Evolutionary conservation across 768 basidiomycete species (phyloP), one percentile per base, ranked within the genome.

Genomic region (Leccinum imitatum): DNA sequence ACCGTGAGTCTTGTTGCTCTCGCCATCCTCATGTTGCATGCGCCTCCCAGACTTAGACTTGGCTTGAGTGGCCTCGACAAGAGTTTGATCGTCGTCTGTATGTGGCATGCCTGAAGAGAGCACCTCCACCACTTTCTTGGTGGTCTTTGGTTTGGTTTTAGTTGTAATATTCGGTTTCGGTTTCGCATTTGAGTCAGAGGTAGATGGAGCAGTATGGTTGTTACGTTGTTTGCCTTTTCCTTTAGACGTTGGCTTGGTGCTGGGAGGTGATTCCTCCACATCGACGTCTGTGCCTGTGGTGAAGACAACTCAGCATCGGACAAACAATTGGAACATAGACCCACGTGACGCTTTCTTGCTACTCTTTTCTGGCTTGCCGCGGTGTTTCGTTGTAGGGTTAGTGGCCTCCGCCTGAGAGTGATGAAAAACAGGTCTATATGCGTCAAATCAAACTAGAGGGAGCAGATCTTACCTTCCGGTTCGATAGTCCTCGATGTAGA

Each of bases 341-440:
- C 15, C 4, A 62, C 69, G 50, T n/a, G 30, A 50, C 15, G 19
- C 25, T 35, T 62, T 67, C 41, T 56, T 52, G 56, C 65, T 65
- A 3, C 54, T 52, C 19, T 67, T 70, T 11, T 53, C 39, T 5
- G 56, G 57, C 19, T 47, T 56, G 6, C 62, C 59, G 44, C 60
- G 63, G 10, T 63, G 71, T 31, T 64, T 67, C 8, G 68, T 56
- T 37, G 60, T 15, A 39, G 68, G 58, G 21, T 61, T 55, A 30
- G 50, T 8, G 3, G 11, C 8, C 6, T 25, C 57, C 54, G 5
- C 25, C 63, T 66, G 31, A 50, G 31, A 33, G 9, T 2, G 23
- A 21, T 9, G 13, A 6, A 30, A 31, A 59, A 3, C 27, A 10
- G 50, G 27, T 53, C 13, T 17, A 41, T 41, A 41, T 5, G 31